Base-by-base conservation (phyloP, 345 rosid genomes). In the Sonneratia alba region DNA sequence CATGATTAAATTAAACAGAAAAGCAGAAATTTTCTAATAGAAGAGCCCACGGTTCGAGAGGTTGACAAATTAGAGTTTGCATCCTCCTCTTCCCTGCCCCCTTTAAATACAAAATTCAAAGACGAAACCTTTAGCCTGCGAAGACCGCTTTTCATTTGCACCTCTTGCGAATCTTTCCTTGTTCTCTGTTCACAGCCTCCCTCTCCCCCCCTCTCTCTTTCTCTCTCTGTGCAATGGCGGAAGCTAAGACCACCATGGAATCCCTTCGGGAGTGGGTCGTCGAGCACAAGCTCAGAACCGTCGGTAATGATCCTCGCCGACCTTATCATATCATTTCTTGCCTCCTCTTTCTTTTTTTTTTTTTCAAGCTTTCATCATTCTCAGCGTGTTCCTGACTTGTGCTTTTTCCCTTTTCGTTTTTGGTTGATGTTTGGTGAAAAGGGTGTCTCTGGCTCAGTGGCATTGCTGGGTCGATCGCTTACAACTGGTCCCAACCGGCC, bases 371-470 rank as follows among this genome's bases (percentile, higher is more conserved):
- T 45, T 57, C 67, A 59, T 66, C 57, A 24, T 0, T 48, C 15
- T 14, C 66, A 1, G 38, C 34, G 38, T 68, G 32, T 43, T 27
- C 49, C 27, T 22, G 38, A 66, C 38, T 69, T 68, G 32, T 40
- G n/a, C 0, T 45, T 59, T 68, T 3, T 57, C 1, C 42, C 0
- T 51, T 59, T 69, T 6, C 42, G 3, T 48, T 78, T 77, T 19
- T 53, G 63, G 49, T 36, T 42, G 70, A 43, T 38, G 51, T 67
- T 47, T 47, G 18, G 27, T 43, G 42, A 36, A 68, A 62, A 95
- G 99, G 97, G 64, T 81, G 88, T 73, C 75, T 95, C 62, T 95
- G 99, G 99, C 93, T 92, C 18, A 82, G 92, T 76, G 97, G 96
- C 42, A 84, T 95, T 67, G 74, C 88, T 65, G 98, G 97, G 43